phyloP scores from a whole-genome alignment of 2,329 filamentous ascomycete genomes.

The Fusarium sp. region DNA sequence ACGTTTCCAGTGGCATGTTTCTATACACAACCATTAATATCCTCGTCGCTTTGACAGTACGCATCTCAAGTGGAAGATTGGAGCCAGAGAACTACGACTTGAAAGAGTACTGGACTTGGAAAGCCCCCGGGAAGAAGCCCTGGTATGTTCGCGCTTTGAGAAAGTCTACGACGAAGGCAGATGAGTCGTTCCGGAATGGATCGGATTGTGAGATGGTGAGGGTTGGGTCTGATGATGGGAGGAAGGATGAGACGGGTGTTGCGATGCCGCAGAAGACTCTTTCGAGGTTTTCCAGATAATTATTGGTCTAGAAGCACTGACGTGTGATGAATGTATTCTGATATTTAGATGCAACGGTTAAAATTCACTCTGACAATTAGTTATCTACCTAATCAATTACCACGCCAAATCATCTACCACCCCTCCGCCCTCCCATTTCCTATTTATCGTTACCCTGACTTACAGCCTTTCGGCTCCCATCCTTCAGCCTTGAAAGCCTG shows the following conservation, averaged over 20 bases:
- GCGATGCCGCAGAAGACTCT: neutral
- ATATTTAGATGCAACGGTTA: neutral
- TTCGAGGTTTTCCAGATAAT: neutral
- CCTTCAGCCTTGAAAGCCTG: slow-evolving; percentile 17
- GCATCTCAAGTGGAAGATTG: slow-evolving; percentile 18
- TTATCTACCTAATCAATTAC: neutral
- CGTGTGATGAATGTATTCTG: neutral
- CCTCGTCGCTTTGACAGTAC: slow-evolving; percentile 17
- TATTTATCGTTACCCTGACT: neutral
- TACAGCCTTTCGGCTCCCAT: neutral
- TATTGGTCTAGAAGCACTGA: too few relatives aligned
- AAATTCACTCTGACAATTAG: neutral
- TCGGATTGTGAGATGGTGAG: slow-evolving; percentile 31
- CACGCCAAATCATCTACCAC: too few relatives aligned
- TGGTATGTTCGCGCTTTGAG: slow-evolving; percentile 29
- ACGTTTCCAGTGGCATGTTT: slow-evolving; percentile 25
- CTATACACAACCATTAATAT: slow-evolving; percentile 28
- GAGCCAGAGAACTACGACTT: slow-evolving; percentile 37
- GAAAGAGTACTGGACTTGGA: slow-evolving; percentile 44
- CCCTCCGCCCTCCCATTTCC: too few relatives aligned
- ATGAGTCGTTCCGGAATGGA: neutral
- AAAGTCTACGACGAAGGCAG: neutral
- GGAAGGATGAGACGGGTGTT: neutral
- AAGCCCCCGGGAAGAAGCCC: slow-evolving; percentile 18
- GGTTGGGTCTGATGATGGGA: slow-evolving; percentile 12